Base-by-base conservation (phyloP, 805 yeast genomes). In the Schwanniomyces pseudopolymorphus region DNA sequence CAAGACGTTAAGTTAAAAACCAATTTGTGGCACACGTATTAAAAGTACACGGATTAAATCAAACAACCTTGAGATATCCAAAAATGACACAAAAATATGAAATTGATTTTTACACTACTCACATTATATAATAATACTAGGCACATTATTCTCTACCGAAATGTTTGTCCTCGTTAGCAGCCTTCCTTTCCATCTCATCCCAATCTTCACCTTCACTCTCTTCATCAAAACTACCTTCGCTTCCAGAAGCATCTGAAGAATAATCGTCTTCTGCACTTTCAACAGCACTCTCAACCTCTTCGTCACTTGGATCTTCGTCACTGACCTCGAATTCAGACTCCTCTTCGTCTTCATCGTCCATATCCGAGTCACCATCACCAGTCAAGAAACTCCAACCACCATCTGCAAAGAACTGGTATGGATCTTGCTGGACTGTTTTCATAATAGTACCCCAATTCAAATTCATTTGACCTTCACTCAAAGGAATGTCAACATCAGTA, bases 321-420 rank as follows among this genome's bases (percentile, higher is more conserved):
- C 78, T 67, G 14, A 75, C 83, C 62, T 85, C 89, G 56, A 84
- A 85, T 59, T 85, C 95, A 39, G 75, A 70, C 59, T 85, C 94
- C 49, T 81, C 87, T 38, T 80, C 84, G 37, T 80, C 87, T 40
- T 78, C 83, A 16, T 80, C 87, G 26, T 74, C 81, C 50, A 82
- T 96, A 42, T 80, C 86, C 8, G 64, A 56, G 48, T 85, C 96
- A 17, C 91, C 90, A 39, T 84, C 92, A 36, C 94, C 92, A 24
- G 90, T 88, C 66, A 94, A 79, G 79, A 94, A 89, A 24, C 82
- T 79, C 99, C 99, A 94, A 44, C 99, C 99, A 46, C 98, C 99
- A 59, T 89, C 95, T 14, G 66, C 68, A 68, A 91, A 94, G 72
- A 94, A 94, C 61, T 89, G 92, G 63, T 89, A 89, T 11, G 99